A percentile compares a stretch with the other conserved stretches of the same genome.
Conservation (phyloP, 164 flowering plant genomes). For the Malania oleifera region DNA sequence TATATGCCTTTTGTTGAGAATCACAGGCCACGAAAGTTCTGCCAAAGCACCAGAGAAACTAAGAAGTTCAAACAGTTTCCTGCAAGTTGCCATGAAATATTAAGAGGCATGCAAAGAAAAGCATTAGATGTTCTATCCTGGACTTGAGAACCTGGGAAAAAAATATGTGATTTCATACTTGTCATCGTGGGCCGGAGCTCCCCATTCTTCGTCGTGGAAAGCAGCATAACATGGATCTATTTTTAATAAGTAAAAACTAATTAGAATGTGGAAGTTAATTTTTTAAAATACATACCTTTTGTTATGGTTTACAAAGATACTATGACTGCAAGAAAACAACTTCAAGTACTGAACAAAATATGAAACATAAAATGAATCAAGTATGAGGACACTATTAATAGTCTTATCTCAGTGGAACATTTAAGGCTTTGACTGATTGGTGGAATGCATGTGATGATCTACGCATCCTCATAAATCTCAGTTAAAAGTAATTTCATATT, state of each 20-base stretch:
- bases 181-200: slow-evolving; percentile 77
- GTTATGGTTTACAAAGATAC: not conserved
- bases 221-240: slow-evolving; percentile 65
- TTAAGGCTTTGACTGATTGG: too few species aligned
- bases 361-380: not conserved
- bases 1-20: slow-evolving; percentile 53
- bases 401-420: too few species aligned
- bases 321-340: slow-evolving; percentile 1
- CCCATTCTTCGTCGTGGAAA: slow-evolving; percentile 91
- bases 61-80: slow-evolving; percentile 63
- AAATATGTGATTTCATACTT: slow-evolving; percentile 33
- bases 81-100: slow-evolving; percentile 21
- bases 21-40: slow-evolving; percentile 67
- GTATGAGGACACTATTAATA: too few species aligned
- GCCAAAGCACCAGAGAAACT: slow-evolving; percentile 63
- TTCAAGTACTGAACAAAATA: not conserved
- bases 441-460: too few species aligned
- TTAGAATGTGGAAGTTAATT: slow-evolving; percentile 8
- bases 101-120: not conserved
- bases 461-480: too few species aligned
- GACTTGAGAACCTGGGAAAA: not conserved
- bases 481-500: too few species aligned
- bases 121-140: not conserved
- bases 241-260: slow-evolving; percentile 14
- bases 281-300: not conserved